phyloP scores from a whole-genome alignment of 1,139 yeast genomes.

The Yamadazyma sp. region DNA sequence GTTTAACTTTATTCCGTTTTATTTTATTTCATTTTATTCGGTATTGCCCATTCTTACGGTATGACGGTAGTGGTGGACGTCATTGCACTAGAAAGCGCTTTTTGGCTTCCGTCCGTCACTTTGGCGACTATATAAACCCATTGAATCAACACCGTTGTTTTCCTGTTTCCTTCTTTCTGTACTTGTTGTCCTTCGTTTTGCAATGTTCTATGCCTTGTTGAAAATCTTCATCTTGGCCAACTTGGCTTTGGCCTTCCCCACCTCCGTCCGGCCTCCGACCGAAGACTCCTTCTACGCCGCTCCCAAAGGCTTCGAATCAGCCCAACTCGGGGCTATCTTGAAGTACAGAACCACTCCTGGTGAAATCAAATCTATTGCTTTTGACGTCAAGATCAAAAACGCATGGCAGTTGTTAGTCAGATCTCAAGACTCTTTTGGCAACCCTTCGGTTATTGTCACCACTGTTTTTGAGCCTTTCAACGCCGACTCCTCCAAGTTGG shows the following conservation, averaged over 20 bases:
- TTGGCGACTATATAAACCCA: too few species aligned
- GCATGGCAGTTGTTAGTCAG: slow-evolving; percentile 35
- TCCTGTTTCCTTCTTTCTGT: too few species aligned
- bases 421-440: slow-evolving; percentile 32
- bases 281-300: slow-evolving; percentile 30
- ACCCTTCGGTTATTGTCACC: slow-evolving; percentile 30
- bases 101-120: too few species aligned
- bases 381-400: slow-evolving; percentile 18
- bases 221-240: slow-evolving; percentile 4
- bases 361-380: slow-evolving; percentile 16
- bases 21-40: too few species aligned
- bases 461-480: slow-evolving; percentile 33
- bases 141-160: too few species aligned
- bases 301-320: slow-evolving; percentile 24
- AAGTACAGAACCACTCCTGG: slow-evolving; percentile 24
- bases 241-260: slow-evolving; percentile 11
- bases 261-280: slow-evolving; percentile 14
- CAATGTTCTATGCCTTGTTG: not conserved
- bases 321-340: slow-evolving; percentile 26
- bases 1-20: too few species aligned
- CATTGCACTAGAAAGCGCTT: too few species aligned
- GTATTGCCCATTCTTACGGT: too few species aligned
- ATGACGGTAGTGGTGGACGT: too few species aligned
- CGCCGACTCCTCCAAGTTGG: slow-evolving; percentile 27
- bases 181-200: too few species aligned